Evolutionary conservation across 2,329 filamentous ascomycete species (phyloP), one percentile per base, ranked within the genome.

Genomic region (Monilinia polystroma): DNA sequence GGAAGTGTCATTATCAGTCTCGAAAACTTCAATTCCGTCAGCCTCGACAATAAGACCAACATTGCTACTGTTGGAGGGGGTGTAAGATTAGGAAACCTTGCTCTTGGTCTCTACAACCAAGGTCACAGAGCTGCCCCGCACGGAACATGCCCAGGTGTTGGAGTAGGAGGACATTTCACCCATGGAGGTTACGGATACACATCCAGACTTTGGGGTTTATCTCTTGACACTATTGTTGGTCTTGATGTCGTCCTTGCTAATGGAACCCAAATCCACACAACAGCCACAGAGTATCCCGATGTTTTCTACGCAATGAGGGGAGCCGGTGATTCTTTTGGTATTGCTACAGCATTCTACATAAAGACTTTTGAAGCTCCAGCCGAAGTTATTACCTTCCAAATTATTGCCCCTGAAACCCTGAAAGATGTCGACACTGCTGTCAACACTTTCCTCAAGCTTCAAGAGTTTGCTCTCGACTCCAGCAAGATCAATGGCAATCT

Each of bases 1-100:
- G 84, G 84, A 26, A 79, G 77, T 20, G 75, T 87, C 8, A 80
- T 83, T 66, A 78, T 88, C 69, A 85, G 87, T 70, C 76, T 88
- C 66, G 73, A 79, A 65, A 82, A 84, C 52, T 77, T 88, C 47
- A 78, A 84, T 66, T 69, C 79, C 45, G 84, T 88, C 71, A 76
- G 73, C 41, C 83, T 88, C 77, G 79, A 88, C 69, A 43, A 64
- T 52, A 66, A 62, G 45, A 69, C 69, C n/a, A 58, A 55, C 8
- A 68, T 74, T 65, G 72, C 68, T 7, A 72, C 66, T 6, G 77
- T 82, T 20, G 79, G 79, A 5, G 76, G 76, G 4, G 82, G 81
- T 8, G 73, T 77, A 10, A 73, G 80, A 26, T 72, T 84, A 4
- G 82, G 82, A 4, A 79, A 81, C 54, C 72, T 83, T 7, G 80